phyloP scores from a whole-genome alignment of 768 basidiomycete species.

The Kwoniella sp. region DNA sequence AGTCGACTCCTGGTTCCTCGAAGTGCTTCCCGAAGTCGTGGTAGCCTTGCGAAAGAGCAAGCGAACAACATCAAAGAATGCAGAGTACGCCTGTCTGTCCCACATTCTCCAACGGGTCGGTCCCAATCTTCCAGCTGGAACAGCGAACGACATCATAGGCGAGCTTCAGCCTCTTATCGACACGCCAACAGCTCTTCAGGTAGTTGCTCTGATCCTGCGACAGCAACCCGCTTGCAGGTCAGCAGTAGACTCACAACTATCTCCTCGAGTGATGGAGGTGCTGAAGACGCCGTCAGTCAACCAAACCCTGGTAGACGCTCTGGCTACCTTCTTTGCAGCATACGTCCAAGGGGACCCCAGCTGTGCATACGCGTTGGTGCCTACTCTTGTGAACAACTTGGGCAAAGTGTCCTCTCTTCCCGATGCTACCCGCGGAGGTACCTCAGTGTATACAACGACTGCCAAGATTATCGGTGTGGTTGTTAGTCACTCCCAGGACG shows the following conservation, averaged over 20 bases:
- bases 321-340: conserved; percentile 74
- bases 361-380: conserved; percentile 76
- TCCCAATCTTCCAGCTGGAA: conserved; percentile 54
- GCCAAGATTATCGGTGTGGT: conserved; percentile 81
- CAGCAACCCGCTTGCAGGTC: conserved; percentile 29
- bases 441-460: conserved; percentile 57
- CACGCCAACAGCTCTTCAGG: conserved; percentile 54
- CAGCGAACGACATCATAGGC: conserved; percentile 62
- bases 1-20: conserved; percentile 65
- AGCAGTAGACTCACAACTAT: conserved; percentile 37
- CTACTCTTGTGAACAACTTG: conserved; percentile 69
- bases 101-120: conserved; percentile 48
- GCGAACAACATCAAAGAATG: conserved; percentile 69
- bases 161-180: conserved; percentile 74
- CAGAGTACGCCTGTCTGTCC: conserved; percentile 72
- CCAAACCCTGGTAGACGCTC: conserved; percentile 70
- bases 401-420: conserved; percentile 54
- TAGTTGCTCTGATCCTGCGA: conserved; percentile 58
- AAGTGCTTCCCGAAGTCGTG: conserved; percentile 71
- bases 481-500: conserved; percentile 63
- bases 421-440: conserved; percentile 43
- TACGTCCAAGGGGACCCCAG: conserved; percentile 77
- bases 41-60: conserved; percentile 70
- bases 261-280: conserved; percentile 53
- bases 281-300: conserved; percentile 75